A percentile compares a stretch with the other conserved stretches of the same genome.
Evolutionary conservation across 2,329 filamentous ascomycete species (phyloP).

Genomic region (Pseudonectria buxi): DNA sequence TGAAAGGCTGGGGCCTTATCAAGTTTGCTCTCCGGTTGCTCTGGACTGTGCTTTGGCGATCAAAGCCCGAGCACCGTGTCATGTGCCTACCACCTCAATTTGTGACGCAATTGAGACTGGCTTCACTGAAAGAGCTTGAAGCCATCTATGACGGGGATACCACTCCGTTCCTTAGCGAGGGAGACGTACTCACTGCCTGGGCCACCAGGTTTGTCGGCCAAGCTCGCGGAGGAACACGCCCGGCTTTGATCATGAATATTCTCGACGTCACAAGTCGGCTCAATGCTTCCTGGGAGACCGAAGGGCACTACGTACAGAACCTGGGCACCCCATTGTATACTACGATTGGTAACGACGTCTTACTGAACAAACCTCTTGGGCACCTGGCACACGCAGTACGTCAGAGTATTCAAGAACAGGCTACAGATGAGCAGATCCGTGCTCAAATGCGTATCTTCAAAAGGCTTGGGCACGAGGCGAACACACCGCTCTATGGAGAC

Average conservation of each 20-base stretch:
- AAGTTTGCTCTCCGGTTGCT: too few relatives aligned
- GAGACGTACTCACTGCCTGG: slow-evolving; percentile 1
- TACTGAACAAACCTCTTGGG: background rate
- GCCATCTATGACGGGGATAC: too few relatives aligned
- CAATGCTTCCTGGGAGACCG: too few relatives aligned
- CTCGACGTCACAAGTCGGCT: slow-evolving; percentile 1
- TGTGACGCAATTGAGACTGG: too few relatives aligned
- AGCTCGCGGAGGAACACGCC: background rate
- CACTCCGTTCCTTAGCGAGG: background rate
- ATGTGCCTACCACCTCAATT: too few relatives aligned
- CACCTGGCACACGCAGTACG: background rate
- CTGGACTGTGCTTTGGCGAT: too few relatives aligned
- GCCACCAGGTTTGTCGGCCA: background rate
- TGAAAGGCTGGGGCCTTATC: too few relatives aligned
- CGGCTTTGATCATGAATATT: background rate
- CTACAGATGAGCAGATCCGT: slow-evolving; percentile 1
- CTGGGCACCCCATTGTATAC: too few relatives aligned
- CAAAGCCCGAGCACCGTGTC: too few relatives aligned
- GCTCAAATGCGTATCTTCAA: slow-evolving; percentile 1
- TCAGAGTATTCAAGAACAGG: slow-evolving; percentile 1
- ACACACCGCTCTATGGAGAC: background rate
- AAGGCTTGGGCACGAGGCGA: background rate
- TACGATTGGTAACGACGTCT: too few relatives aligned
- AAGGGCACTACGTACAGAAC: background rate
- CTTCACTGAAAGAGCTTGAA: too few relatives aligned